Percentiles rank a stretch among this genome's conserved stretches.
phyloP scores from a whole-genome alignment of 179 eudicot genomes.

The Beta corolliflora region DNA sequence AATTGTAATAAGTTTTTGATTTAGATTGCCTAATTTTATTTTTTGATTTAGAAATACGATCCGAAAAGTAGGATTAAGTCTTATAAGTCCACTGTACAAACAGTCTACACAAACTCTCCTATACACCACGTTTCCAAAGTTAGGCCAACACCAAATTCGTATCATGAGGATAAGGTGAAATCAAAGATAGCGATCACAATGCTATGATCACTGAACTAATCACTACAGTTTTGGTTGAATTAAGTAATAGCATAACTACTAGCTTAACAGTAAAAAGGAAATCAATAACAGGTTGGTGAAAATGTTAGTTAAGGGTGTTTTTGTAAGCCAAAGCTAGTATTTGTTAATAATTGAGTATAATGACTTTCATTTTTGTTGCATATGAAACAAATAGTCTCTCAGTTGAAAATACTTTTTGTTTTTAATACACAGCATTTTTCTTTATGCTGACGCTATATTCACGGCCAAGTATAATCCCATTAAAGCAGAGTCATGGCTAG shows the following conservation, averaged over 20 bases:
- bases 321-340: neutral
- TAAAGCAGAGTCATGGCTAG: neutral
- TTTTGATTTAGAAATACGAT: neutral
- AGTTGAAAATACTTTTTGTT: neutral
- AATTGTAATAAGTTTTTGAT: no score
- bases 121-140: neutral
- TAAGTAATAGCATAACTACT: neutral
- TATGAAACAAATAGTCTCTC: neutral
- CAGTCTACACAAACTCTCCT: neutral
- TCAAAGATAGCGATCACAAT: neutral
- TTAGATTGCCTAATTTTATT: no score
- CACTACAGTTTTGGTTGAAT: neutral
- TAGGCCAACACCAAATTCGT: neutral
- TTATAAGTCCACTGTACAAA: neutral
- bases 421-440: neutral
- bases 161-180: neutral
- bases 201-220: neutral
- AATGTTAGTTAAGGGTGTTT: neutral
- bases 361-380: neutral
- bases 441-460: neutral
- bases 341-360: neutral
- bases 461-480: neutral
- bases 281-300: neutral
- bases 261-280: neutral
- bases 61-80: neutral